Evolutionary conservation across 1,284 basidiomycete species (phyloP), one percentile per base, ranked within the genome.

Genomic region (Phellinidium pouzarii): DNA sequence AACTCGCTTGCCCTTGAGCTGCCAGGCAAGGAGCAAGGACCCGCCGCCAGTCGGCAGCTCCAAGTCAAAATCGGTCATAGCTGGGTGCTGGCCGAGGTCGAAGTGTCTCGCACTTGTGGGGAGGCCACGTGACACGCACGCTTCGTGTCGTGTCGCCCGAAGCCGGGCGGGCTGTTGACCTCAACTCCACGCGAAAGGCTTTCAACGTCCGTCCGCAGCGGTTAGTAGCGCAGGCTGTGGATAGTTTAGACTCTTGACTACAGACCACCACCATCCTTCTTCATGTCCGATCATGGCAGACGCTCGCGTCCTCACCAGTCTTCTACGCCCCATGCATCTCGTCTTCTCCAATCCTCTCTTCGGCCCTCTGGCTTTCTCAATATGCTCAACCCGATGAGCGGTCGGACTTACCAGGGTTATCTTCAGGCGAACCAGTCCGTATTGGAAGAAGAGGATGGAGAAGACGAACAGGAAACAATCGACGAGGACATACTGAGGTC

Each of bases 1-100:
- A 19, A 94, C 91, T 43, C 74, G 74, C 64, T 85, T 90, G 59
- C 77, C 71, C 59, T 85, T 87, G 66, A 95, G 82, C 66, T 92
- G 85, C 82, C 91, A 92, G 25, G 95, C 94, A 55, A 93, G 71
- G 42, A 91, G 73, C 46, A 97, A 78, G 5, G 91, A 90, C 4
- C 80, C 83, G 27, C 84, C 80, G 25, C 70, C 70, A 14, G 34
- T 34, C 25, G 54, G 54, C 23, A 56, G 20, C 3, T 43, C 42
- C 7, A 43, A 27, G 17, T 44, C 23, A 22, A 11, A 8, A 3
- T 7, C 11, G 3, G 20, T 7, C 50, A 56, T 56, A 6, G 22
- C 26, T 11, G n/a, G n/a, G n/a, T n/a, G n/a, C n/a, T n/a, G n/a
- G n/a, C n/a, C n/a, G n/a, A n/a, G n/a, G n/a, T n/a, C n/a, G n/a